Evolutionary conservation across 2,329 filamentous ascomycete species (phyloP), one percentile per base, ranked within the genome.

Genomic region (Ophiocordyceps camponoti-floridani): DNA sequence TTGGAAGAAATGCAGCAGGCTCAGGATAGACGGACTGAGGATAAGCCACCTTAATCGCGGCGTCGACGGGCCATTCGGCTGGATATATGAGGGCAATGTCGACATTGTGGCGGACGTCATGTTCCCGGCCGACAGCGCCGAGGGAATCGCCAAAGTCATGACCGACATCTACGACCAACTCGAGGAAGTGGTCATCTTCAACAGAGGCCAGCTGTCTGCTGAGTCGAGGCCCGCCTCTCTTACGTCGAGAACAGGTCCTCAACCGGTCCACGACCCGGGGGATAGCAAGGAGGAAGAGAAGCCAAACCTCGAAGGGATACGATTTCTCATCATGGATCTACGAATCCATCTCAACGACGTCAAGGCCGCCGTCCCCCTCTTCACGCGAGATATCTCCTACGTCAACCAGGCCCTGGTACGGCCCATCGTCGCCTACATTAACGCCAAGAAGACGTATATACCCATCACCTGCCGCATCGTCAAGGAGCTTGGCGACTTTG

Each of bases 351-450:
- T 98, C 49, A 96, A 95, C 64, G 86, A 95, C 52, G 87, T 95
- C 41, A 85, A 87, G 52, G 91, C 91, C 27, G 81, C 83, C 3
- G 88, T 98, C 1, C 91, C 91, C 1, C 73, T 96, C 43, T 96
- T 98, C 65, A 94, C 84, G 1, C 81, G 77, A 14, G 83, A 95
- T 57, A 75, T 96, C 43, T 93, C 86, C 1, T 98, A 96, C 60
- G 83, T 95, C 55, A 96, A 95, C 62, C 93, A 94, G 60, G 87
- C 91, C 2, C 77, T 96, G 4, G 85, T 96, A 33, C 79, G 91
- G 4, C 91, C 91, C 14, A 98, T 98, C 48, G 88, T 98, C 38
- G 91, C 91, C 7, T 98, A 96, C 60, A 96, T 98, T 63, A 98
- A 98, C 62, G 84, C 86, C 40, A 85, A 87, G 59, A 82, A 81